A percentile compares a stretch with the other conserved stretches of the same genome.
These are phyloP conservation scores for Ceratobasidium papillatum DNA, from an alignment of 1,284 basidiomycete species.

Conservation along the genomic window DNA sequence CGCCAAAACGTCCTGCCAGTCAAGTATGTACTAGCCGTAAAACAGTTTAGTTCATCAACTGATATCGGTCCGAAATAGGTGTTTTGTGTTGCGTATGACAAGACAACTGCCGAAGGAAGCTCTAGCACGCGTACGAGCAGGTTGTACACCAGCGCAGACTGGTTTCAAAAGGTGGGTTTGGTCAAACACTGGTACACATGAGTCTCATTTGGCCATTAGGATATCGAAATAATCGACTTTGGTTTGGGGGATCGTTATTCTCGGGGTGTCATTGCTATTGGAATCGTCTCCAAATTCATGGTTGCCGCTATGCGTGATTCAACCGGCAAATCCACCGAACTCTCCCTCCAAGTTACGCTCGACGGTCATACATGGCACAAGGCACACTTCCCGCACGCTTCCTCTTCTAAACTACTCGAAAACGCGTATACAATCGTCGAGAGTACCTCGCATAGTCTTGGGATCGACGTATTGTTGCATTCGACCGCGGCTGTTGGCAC, in stretches of 20 bases:
- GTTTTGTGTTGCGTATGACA: constrained; percentile 87
- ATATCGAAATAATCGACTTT: constrained; percentile 76
- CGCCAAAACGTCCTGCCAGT: constrained; percentile 20
- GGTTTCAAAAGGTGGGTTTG: constrained; percentile 60
- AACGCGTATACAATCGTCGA: constrained; percentile 97
- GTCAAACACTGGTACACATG: not conserved
- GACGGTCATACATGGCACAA: constrained; percentile 84
- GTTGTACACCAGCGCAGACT: constrained; percentile 84
- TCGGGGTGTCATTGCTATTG: constrained; percentile 85
- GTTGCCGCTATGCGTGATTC: constrained; percentile 83
- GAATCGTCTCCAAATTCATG: constrained; percentile 89
- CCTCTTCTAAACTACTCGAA: constrained; percentile 78
- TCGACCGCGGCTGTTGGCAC: constrained; percentile 82
- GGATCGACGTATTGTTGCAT: constrained; percentile 89
- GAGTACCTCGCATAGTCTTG: constrained; percentile 89
- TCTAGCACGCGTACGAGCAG: constrained; percentile 69
- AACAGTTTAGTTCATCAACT: not conserved
- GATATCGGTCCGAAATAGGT: constrained; percentile 50
- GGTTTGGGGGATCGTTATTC: constrained; percentile 83
- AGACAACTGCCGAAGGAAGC: constrained; percentile 55
- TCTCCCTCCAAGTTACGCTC: constrained; percentile 85
- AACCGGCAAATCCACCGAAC: constrained; percentile 58
- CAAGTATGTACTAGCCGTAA: not conserved
- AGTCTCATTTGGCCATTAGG: constrained; percentile 49
- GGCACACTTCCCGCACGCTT: constrained; percentile 86